Evolutionary conservation across 495 filamentous ascomycete species (phyloP).

Genomic region (Schizothecium vesticola): DNA sequence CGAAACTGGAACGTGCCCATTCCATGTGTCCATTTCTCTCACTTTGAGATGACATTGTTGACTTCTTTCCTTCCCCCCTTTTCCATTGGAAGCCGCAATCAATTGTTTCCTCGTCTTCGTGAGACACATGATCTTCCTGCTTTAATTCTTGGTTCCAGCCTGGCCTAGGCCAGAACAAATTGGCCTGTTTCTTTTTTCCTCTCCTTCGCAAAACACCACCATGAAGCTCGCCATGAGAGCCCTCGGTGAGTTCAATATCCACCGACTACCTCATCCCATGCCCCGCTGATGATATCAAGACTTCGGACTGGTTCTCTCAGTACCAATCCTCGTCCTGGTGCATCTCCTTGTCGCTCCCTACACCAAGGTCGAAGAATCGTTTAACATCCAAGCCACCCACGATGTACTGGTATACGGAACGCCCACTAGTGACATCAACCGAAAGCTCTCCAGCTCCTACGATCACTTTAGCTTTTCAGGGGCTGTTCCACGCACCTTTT

Average conservation of each 20-base stretch:
- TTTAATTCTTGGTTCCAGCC: slow-evolving; percentile 1
- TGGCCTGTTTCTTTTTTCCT: neutral
- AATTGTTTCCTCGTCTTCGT: neutral
- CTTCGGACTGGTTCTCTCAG: slow-evolving; percentile 45
- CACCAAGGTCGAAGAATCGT: slow-evolving; percentile 98
- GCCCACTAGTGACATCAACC: slow-evolving; percentile 50
- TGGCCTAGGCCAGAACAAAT: neutral
- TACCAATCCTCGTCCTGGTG: slow-evolving; percentile 62
- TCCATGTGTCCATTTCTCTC: neutral
- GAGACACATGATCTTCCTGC: neutral
- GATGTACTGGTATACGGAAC: slow-evolving; percentile 81
- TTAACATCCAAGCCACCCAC: slow-evolving; percentile 93
- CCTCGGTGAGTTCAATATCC: slow-evolving; percentile 9
- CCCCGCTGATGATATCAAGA: slow-evolving; percentile 33
- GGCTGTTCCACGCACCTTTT: slow-evolving; percentile 82
- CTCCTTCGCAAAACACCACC: neutral
- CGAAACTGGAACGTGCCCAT: neutral
- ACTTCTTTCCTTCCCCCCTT: neutral
- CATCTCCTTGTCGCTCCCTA: slow-evolving; percentile 81
- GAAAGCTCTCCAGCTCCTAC: slow-evolving; percentile 54
- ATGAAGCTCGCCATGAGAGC: slow-evolving; percentile 7
- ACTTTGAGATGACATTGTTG: neutral
- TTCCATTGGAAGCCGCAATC: neutral
- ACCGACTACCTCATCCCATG: neutral
- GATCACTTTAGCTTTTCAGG: slow-evolving; percentile 93